Conservation (phyloP, 108 stramenopile genomes). For the Thalassiosira profunda region DNA sequence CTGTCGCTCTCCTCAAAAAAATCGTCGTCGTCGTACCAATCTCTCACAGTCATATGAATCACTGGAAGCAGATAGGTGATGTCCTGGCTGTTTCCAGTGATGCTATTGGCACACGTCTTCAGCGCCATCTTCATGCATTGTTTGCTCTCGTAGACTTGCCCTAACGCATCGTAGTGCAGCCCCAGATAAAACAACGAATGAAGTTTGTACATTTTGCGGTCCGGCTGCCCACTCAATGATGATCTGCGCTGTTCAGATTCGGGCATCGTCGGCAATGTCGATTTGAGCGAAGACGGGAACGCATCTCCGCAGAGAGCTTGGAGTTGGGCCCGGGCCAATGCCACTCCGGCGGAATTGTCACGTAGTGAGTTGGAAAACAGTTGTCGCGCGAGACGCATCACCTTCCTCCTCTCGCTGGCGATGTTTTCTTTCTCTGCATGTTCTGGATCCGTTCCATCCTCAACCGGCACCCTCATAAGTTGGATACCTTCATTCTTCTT, state of each 20-base stretch:
- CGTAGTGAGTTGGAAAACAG: constrained; percentile 64
- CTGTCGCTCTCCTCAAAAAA: constrained; percentile 34
- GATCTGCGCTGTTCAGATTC: constrained; percentile 1
- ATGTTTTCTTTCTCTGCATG: constrained; percentile 23
- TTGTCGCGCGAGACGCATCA: constrained; percentile 63
- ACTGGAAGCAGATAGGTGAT: constrained; percentile 73
- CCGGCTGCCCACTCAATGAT: constrained; percentile 8
- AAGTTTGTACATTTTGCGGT: constrained; percentile 82
- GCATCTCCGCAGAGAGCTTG: constrained; percentile 58
- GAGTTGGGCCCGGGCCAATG: constrained; percentile 65
- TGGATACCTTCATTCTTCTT: constrained; percentile 6
- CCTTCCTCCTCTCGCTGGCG: constrained; percentile 48
- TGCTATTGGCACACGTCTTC: constrained; percentile 44
- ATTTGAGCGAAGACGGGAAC: constrained; percentile 18
- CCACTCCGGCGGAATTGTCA: constrained; percentile 38
- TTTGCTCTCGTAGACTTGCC: constrained; percentile 64
- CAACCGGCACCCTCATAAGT: constrained; percentile 11
- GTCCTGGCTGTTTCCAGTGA: constrained; percentile 67
- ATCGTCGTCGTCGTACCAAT: constrained; percentile 89
- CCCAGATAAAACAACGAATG: constrained; percentile 82
- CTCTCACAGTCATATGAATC: constrained; percentile 79
- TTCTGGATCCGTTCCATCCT: constrained; percentile 16
- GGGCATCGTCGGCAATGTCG: constrained; percentile 21
- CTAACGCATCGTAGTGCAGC: constrained; percentile 77
- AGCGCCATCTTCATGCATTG: constrained; percentile 87